These are phyloP conservation scores for Alternaria arbusti DNA, from an alignment of 2,329 filamentous ascomycete species.

Conservation along the genomic window DNA sequence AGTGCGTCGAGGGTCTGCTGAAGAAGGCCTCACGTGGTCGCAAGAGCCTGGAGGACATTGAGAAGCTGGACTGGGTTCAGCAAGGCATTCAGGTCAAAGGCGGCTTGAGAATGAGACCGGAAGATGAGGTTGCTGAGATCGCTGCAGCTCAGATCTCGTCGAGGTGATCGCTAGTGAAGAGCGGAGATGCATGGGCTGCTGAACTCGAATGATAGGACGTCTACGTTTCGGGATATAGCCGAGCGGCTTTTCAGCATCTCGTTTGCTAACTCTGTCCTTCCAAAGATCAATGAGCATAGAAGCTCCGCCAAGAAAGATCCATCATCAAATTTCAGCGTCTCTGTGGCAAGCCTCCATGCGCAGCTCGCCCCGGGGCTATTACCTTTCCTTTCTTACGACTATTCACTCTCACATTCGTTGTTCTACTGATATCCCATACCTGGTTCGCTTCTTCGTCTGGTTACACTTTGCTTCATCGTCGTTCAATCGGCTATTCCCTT, in stretches of 20 bases:
- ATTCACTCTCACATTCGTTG: conserved; percentile 6
- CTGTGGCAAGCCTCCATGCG: background rate
- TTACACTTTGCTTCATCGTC: conserved; percentile 4
- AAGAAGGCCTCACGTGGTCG: conserved; percentile 79
- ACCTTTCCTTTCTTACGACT: background rate
- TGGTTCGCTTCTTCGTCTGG: conserved; percentile 2
- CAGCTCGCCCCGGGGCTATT: background rate
- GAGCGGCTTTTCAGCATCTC: background rate
- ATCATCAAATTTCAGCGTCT: background rate
- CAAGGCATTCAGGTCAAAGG: conserved; percentile 73
- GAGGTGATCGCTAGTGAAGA: conserved; percentile 41
- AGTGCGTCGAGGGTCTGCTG: conserved; percentile 82
- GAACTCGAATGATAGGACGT: background rate
- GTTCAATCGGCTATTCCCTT: conserved; percentile 3
- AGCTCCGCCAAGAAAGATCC: background rate
- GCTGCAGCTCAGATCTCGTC: conserved; percentile 14
- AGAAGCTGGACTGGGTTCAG: conserved; percentile 75
- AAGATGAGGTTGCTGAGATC: conserved; percentile 48
- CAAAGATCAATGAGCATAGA: background rate
- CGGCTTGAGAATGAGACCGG: conserved; percentile 60
- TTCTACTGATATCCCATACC: conserved; percentile 10
- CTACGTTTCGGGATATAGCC: background rate
- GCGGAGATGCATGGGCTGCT: conserved; percentile 6
- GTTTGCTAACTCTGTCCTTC: background rate
- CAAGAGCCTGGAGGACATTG: conserved; percentile 77